Evolutionary conservation across 164 flowering plant species (phyloP).

Genomic region (Euptelea pleiosperma): DNA sequence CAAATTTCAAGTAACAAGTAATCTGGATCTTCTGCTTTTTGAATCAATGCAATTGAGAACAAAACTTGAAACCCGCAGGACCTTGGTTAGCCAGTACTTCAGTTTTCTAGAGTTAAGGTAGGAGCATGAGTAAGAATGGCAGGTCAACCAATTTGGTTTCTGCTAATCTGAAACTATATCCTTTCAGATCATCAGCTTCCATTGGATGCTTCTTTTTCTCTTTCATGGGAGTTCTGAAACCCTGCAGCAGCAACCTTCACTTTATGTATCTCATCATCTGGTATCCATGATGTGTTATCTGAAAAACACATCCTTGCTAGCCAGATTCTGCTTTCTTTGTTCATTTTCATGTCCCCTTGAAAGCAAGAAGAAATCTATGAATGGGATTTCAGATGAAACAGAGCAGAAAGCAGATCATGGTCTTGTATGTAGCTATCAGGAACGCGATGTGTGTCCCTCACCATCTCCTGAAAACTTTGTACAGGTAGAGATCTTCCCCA

Average conservation of each 20-base stretch:
- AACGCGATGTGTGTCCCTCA: constrained; percentile 9
- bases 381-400: constrained; percentile 15
- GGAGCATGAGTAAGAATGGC: constrained; percentile 12
- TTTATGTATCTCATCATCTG: constrained; percentile 12
- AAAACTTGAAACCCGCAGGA: constrained; percentile 15
- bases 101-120: constrained; percentile 10
- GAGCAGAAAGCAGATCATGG: neutral
- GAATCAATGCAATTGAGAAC: neutral
- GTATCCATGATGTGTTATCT: constrained; percentile 20
- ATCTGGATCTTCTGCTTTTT: neutral
- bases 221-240: constrained; percentile 19
- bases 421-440: constrained; percentile 18
- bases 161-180: constrained; percentile 26
- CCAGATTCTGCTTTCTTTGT: constrained; percentile 12
- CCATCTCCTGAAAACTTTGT: constrained; percentile 25
- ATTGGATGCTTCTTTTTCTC: constrained; percentile 20
- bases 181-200: constrained; percentile 21
- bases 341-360: constrained; percentile 14
- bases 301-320: constrained; percentile 27
- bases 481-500: constrained; percentile 16
- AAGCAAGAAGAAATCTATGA: constrained; percentile 23
- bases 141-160: constrained; percentile 24
- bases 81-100: constrained; percentile 16
- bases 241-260: constrained; percentile 10
- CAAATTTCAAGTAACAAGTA: no score